Evolutionary conservation across 1,139 yeast genomes (phyloP), one percentile per base, ranked within the genome.

Genomic region (Candida mesenterica): DNA sequence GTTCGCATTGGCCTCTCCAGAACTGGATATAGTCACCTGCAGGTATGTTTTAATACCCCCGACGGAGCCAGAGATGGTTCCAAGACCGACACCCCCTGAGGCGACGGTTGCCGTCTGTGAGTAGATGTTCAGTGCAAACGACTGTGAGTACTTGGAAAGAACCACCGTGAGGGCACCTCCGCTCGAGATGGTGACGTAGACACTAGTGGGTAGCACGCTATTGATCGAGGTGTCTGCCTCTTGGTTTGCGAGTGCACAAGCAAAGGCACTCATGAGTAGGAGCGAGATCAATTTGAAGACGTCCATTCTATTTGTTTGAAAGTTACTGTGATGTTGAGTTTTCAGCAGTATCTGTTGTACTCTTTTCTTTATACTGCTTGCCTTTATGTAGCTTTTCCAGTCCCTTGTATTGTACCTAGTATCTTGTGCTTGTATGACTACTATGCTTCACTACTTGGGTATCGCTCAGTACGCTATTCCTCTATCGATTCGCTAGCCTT

Each of bases 71-170:
- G 58, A 48, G 10, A 59, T 39, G 4, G 62, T 45, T 2, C 73
- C 75, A 39, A 70, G 43, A 0, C 75, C 76, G 19, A 68, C 48
- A 3, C 46, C 41, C 1, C 75, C 76, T 1, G 65, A 49, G 5
- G 38, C 28, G 2, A 48, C 53, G 7, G 40, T 45, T 12, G 45
- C 53, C n/a, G 46, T 44, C 1, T 61, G 57, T 2, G 42, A 38
- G 1, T 59, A 39, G 37, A 45, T 50, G 0, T 61, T 57, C 13
- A 50, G 34, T 54, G 52, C 51, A 43, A 70, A 69, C 2, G 52
- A 30, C 42, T 69, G 76, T n/a, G 44, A 28, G 43, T 47, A 70
- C 6, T 42, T 30, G 0, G 67, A 47, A 24, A 53, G 53, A n/a
- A 57, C 46, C n/a, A 61, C 62, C 2, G 57, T 46, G 10, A 55